Base-by-base conservation (phyloP, 257 asterid species). In the Fraxinus americana region DNA sequence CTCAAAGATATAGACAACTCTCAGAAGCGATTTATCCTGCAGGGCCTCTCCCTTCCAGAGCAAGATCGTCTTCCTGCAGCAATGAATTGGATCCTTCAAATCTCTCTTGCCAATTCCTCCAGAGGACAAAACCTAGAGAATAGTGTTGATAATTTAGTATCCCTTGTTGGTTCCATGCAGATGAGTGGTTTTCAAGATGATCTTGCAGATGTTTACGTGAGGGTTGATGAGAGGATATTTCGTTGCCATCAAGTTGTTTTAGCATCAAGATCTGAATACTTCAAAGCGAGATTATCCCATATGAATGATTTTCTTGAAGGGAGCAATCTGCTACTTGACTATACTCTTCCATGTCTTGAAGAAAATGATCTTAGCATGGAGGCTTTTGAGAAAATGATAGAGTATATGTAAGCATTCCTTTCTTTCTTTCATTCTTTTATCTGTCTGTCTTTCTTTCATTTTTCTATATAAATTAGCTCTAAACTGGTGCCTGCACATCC, bases 221-320 rank as follows among this genome's bases (percentile, higher is more conserved):
- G 82, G 80, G 96, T 90, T 78, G 98, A 91, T 71, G 75, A 85
- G 71, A 90, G 83, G 83, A 82, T 82, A 74, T 91, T 94, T 68
- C 90, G 94, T 39, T 92, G 97, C 90, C 99, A 94, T 87, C 94
- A 90, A 85, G 96, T 91, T 73, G 81, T 92, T 79, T 87, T 94
- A 81, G 98, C 97, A 73, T 90, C 98, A 34, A 89, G 99, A 78
- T 94, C 99, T 12, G 99, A 94, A 72, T 92, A 94, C 83, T 94
- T 94, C 77, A 94, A 85, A 87, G 90, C 99, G n/a, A 91, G 98
- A 76, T 79, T 94, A 81, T 89, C 93, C n/a, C 92, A 92, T 67
- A 88, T 90, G 86, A 83, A 87, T 11, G 92, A 91, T 80, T 94
- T 90, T 78, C 89, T 82, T 75, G 87, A 87, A 74, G 94, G 89